phyloP scores from a whole-genome alignment of 1,284 basidiomycete genomes.

The Bondarzewia mesenterica region DNA sequence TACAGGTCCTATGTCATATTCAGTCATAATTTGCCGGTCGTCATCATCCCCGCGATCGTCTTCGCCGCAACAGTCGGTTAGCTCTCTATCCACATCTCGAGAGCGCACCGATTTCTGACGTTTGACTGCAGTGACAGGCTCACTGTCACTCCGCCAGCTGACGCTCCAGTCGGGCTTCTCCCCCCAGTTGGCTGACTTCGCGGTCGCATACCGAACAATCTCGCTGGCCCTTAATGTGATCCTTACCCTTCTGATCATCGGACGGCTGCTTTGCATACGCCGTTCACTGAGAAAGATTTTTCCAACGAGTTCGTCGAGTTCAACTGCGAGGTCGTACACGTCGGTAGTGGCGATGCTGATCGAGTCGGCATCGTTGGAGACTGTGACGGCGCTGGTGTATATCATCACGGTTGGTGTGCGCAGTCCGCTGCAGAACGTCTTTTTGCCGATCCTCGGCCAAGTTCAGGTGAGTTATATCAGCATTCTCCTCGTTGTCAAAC shows the following conservation, averaged over 20 bases:
- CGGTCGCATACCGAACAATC: constrained; percentile 22
- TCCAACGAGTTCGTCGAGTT: not conserved
- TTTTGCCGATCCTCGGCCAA: constrained; percentile 28
- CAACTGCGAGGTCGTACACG: not conserved
- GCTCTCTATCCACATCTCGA: no score
- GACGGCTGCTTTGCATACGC: constrained; percentile 14
- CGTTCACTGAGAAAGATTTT: not conserved
- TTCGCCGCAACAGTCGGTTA: constrained; percentile 9
- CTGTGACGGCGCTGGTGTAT: constrained; percentile 20
- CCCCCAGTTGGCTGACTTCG: constrained; percentile 12
- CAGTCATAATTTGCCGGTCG: constrained; percentile 10
- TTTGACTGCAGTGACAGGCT: constrained; percentile 18
- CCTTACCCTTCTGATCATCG: constrained; percentile 21
- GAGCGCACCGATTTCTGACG: not conserved
- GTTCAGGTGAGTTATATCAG: constrained; percentile 26
- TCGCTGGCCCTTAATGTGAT: constrained; percentile 22
- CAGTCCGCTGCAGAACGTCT: constrained; percentile 23
- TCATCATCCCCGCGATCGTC: constrained; percentile 3
- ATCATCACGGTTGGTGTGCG: constrained; percentile 22
- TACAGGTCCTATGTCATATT: constrained; percentile 19
- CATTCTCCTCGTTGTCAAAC: not conserved
- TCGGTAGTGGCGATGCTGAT: constrained; percentile 18
- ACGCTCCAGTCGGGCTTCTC: constrained; percentile 18
- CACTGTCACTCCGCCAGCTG: constrained; percentile 17
- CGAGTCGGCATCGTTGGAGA: constrained; percentile 23